Evolutionary conservation across 2,329 filamentous ascomycete genomes (phyloP), one percentile per base, ranked within the genome.

Genomic region (Colletotrichum abscissum): DNA sequence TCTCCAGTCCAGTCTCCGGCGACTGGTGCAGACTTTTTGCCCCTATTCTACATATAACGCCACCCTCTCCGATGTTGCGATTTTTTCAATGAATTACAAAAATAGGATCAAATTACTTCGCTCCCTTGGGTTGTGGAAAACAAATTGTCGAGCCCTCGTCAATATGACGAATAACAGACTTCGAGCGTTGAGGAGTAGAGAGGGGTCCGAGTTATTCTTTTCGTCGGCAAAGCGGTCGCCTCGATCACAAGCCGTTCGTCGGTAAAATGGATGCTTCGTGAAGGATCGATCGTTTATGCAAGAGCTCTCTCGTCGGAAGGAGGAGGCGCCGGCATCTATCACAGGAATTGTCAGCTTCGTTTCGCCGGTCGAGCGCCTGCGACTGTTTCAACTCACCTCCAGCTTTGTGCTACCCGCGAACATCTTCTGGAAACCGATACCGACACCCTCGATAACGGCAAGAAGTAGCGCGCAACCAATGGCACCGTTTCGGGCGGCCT

Each of bases 391-490:
- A 82, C 86, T 78, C 79, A 92, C 91, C 86, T 98, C 95, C 78
- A 97, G 86, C 86, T 93, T 93, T 76, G 95, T 97, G 82, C 92
- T 93, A 76, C 95, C 94, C 46, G 95, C 94, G 90, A 98, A 94
- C 93, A 98, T 95, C 83, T 95, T 92, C 84, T 95, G 93, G 86
- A 98, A 96, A 9, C 94, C 95, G 81, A 99, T 98, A 78, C 96
- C 96, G 68, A 98, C 97, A 79, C 97, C 70, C 38, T 73, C 70
- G 76, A 99, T 98, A 76, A 99, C 96, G 63, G 94, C 97, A 58
- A 99, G 88, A 80, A 99, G 90, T 76, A 98, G 94, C 30, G 95
- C 97, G 83, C 97, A 98, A 78, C 96, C 97, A 80, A 99, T 98
- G 75, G 97, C 97, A 74, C 95, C 95, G 85, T 98, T 98, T 79